Percentiles rank a stretch among this genome's conserved stretches.
phyloP scores from a whole-genome alignment of 73 alveolate genomes.

The Diophrys sp. region DNA sequence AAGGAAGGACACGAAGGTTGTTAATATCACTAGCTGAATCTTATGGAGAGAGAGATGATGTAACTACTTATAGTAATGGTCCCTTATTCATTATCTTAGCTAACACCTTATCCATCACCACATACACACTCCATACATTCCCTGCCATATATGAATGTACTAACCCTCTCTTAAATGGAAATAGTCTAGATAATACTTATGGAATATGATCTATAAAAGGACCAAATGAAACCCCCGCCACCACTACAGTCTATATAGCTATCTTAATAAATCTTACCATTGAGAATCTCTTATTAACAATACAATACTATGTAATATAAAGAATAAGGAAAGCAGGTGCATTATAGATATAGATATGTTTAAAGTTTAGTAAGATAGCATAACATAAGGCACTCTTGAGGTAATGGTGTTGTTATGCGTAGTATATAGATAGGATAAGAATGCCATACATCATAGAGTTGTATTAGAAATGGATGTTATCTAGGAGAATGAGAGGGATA shows the following conservation, averaged over 20 bases:
- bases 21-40: background rate
- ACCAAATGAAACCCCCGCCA: background rate
- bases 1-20: background rate
- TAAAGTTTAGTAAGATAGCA: background rate
- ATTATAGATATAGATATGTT: background rate
- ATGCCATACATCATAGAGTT: background rate
- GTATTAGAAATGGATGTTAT: background rate
- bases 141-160: background rate
- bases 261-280: background rate
- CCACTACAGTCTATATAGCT: background rate
- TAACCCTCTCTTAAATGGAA: background rate
- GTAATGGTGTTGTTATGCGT: background rate
- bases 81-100: background rate
- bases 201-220: background rate
- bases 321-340: background rate
- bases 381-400: background rate
- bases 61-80: no score
- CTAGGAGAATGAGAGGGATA: background rate
- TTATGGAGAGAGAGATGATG: background rate
- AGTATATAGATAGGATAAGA: background rate
- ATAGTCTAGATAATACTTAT: background rate
- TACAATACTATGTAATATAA: background rate
- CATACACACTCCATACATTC: background rate
- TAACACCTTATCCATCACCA: background rate
- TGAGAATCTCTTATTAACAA: background rate